A percentile compares a stretch with the other conserved stretches of the same genome.
Evolutionary conservation across 345 rosid genomes (phyloP).

Genomic region (Raphanus raphanistrum): DNA sequence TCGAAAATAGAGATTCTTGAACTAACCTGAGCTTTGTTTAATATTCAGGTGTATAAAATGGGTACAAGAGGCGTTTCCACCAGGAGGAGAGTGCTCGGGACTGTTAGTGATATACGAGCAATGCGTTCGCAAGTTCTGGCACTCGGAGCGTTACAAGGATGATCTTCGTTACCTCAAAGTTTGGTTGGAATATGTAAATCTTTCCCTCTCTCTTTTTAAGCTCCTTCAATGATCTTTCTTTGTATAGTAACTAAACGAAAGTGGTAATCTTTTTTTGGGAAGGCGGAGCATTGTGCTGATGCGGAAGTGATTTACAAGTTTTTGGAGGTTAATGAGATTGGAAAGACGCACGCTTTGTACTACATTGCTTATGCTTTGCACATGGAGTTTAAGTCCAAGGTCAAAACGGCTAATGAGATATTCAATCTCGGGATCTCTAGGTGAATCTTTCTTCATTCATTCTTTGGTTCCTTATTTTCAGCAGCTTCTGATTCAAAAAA

Average conservation of each 20-base stretch:
- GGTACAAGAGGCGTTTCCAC: constrained; percentile 91
- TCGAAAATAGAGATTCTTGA: neutral
- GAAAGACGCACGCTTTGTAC: constrained; percentile 63
- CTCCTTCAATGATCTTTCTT: neutral
- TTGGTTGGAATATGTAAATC: constrained; percentile 86
- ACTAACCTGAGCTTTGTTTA: neutral
- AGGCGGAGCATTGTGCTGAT: constrained; percentile 88
- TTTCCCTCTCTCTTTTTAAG: constrained; percentile 9
- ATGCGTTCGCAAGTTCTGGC: constrained; percentile 91
- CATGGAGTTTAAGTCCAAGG: constrained; percentile 76
- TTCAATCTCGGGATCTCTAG: constrained; percentile 74
- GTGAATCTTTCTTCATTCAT: constrained; percentile 29
- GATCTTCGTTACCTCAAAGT: constrained; percentile 95
- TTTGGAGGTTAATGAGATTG: constrained; percentile 79
- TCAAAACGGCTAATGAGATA: constrained; percentile 75
- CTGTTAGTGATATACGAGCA: constrained; percentile 80
- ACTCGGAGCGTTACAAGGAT: constrained; percentile 68
- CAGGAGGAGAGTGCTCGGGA: constrained; percentile 84
- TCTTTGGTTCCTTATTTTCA: neutral
- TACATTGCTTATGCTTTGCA: constrained; percentile 73
- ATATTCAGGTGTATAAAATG: constrained; percentile 77
- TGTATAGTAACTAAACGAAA: neutral
- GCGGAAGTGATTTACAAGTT: constrained; percentile 76
- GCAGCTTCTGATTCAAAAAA: neutral
- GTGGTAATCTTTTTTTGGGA: neutral